Percentiles rank a stretch among this genome's conserved stretches.
phyloP scores from a whole-genome alignment of 805 yeast genomes.

The Jamesozyma jinghongensis region DNA sequence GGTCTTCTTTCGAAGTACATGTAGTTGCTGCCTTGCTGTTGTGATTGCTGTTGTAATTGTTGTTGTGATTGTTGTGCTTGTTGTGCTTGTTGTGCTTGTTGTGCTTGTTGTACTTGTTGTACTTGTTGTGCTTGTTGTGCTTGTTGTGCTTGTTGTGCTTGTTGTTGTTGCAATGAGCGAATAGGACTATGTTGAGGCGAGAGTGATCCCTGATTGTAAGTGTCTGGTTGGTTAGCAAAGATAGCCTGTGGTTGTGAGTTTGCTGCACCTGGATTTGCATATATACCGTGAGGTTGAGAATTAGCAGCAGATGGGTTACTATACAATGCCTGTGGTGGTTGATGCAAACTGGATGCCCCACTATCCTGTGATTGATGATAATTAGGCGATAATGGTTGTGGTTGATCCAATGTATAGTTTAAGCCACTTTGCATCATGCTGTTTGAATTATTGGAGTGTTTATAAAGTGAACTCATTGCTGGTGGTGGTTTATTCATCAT shows the following conservation, averaged over 20 bases:
- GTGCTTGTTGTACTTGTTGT: slow-evolving; percentile 18
- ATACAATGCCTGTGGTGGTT: slow-evolving; percentile 19
- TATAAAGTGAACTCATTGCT: slow-evolving; percentile 18
- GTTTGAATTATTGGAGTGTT: slow-evolving; percentile 25
- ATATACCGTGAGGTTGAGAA: no score
- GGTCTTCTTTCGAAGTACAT: slow-evolving; percentile 79
- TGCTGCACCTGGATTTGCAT: no score
- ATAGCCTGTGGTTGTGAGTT: no score
- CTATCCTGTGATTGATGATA: slow-evolving; percentile 5
- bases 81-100: slow-evolving; percentile 13
- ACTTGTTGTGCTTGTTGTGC: slow-evolving; percentile 15
- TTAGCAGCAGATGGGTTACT: background rate
- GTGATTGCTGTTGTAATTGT: slow-evolving; percentile 8
- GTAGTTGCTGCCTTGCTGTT: slow-evolving; percentile 33
- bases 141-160: slow-evolving; percentile 19
- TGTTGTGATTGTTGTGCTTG: slow-evolving; percentile 18
- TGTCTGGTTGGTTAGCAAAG: no score
- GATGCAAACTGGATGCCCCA: slow-evolving; percentile 20
- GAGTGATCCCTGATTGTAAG: no score
- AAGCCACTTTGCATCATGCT: slow-evolving; percentile 14
- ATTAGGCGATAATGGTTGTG: slow-evolving; percentile 21
- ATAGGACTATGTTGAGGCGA: no score
- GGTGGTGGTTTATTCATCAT: slow-evolving; percentile 21
- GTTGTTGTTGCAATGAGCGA: slow-evolving; percentile 20
- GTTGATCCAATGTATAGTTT: slow-evolving; percentile 3